Base-by-base conservation (phyloP, 108 stramenopile genomes). In the Cyclotella atomus region DNA sequence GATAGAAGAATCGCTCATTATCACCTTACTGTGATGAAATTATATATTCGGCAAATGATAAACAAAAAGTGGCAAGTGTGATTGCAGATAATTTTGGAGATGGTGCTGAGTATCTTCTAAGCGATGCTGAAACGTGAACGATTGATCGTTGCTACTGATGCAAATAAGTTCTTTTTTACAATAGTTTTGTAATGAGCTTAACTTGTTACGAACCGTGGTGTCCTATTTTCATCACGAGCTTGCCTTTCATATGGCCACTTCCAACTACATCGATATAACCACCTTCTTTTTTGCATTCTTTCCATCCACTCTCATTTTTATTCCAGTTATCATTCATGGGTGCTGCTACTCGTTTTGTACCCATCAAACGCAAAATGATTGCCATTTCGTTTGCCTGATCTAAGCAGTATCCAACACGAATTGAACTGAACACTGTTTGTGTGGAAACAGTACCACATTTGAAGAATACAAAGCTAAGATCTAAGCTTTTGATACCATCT, bases 401-500 rank as follows among this genome's bases (percentile, higher is more conserved):
- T 53, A 72, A 46, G 6, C 19, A n/a, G 49, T 70, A 84, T 12
- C 71, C 47, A 28, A 68, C 70, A 23, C 86, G 81, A 36, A 68
- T 71, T 17, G 68, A 76, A 33, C 65, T 55, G 68, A 87, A 87
- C 27, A 87, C 83, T 3, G 86, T 87, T 52, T 82, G 77, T 19
- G 76, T 83, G 3, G 59, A 54, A 10, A 87, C 81, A 19, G 72
- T 82, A 29, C 63, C 86, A 49, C 81, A 64, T 55, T 87, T 87
- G 70, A 87, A 87, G 68, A 87, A 82, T 2, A 73, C 28, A 60
- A 87, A 87, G 8, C 83, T 70, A 49, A 87, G 41, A 68, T 87
- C 68, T 30, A 87, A 50, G 16, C 76, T 70, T 54, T 74, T 29
- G 24, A 87, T 82, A 33, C 65, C 46, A 30, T 73, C 47, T 23